phyloP scores from a whole-genome alignment of 2,329 filamentous ascomycete genomes.

The Drechslerella stenobrocha region DNA sequence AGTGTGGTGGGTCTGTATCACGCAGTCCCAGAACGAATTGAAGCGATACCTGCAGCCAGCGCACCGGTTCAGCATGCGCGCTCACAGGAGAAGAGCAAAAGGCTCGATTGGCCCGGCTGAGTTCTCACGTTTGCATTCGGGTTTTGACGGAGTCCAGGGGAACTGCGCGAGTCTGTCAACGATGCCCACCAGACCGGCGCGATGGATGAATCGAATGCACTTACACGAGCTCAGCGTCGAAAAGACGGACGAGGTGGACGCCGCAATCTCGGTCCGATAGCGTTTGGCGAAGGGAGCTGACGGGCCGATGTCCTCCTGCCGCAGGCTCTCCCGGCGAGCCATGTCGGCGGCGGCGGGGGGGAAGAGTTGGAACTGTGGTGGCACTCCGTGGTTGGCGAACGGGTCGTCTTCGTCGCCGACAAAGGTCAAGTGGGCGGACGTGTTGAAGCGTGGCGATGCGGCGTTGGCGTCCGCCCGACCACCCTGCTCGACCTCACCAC shows the following conservation, averaged over 20 bases:
- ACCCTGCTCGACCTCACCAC: slow-evolving; percentile 7
- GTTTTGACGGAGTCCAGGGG: slow-evolving; percentile 88
- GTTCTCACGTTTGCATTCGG: slow-evolving; percentile 72
- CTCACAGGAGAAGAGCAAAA: background rate
- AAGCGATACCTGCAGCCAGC: slow-evolving; percentile 65
- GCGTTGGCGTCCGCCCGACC: slow-evolving; percentile 20
- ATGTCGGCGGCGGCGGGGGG: slow-evolving; percentile 13
- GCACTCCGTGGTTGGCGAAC: slow-evolving; percentile 46
- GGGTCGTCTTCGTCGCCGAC: slow-evolving; percentile 33
- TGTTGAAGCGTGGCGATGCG: slow-evolving; percentile 39
- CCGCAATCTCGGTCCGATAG: slow-evolving; percentile 79
- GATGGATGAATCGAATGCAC: slow-evolving; percentile 5
- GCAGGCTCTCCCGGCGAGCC: slow-evolving; percentile 45
- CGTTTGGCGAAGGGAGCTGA: slow-evolving; percentile 65
- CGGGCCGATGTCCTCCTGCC: slow-evolving; percentile 37
- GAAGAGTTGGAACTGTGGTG: slow-evolving; percentile 10
- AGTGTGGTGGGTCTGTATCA: slow-evolving; percentile 72
- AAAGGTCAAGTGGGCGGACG: slow-evolving; percentile 29
- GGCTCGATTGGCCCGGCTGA: slow-evolving; percentile 4
- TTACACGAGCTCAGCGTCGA: slow-evolving; percentile 48
- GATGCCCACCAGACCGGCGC: background rate
- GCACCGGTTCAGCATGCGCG: background rate
- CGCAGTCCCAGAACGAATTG: slow-evolving; percentile 72
- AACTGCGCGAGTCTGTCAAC: slow-evolving; percentile 57
- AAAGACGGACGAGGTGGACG: slow-evolving; percentile 54